Conservation (phyloP, 179 eudicot genomes). For the Beta corolliflora region DNA sequence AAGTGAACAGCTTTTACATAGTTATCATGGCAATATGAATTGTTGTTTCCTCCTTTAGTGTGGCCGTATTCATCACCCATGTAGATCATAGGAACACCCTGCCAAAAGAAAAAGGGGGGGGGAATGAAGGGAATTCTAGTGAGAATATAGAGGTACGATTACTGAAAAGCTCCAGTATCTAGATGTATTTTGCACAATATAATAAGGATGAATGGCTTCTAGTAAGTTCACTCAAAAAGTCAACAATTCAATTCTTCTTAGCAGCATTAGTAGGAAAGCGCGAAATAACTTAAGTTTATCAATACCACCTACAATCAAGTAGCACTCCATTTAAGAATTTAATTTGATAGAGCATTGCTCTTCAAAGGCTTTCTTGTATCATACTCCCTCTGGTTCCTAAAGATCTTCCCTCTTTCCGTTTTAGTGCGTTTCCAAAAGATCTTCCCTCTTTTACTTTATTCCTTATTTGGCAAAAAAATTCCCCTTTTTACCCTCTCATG, state of each 20-base stretch:
- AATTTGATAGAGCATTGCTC: not conserved
- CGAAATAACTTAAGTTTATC: not conserved
- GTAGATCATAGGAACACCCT: slow-evolving; percentile 98
- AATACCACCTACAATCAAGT: not conserved
- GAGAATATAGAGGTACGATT: not conserved
- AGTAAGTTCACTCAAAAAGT: not conserved
- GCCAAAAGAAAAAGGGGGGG: slow-evolving; percentile 20
- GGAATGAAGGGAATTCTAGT: not conserved
- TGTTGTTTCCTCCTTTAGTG: slow-evolving; percentile 98
- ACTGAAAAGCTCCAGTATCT: not conserved
- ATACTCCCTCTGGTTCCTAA: too few relatives aligned
- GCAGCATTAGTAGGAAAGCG: not conserved
- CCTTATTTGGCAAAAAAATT: too few relatives aligned
- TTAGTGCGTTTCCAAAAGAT: too few relatives aligned
- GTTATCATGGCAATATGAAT: slow-evolving; percentile 97
- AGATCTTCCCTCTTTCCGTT: too few relatives aligned
- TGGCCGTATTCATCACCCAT: slow-evolving; percentile 99
- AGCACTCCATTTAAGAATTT: not conserved
- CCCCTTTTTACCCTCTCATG: too few relatives aligned
- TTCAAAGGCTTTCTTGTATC: not conserved
- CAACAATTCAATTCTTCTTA: not conserved
- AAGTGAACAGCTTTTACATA: slow-evolving; percentile 39
- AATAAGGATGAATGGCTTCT: not conserved
- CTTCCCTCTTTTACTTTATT: too few relatives aligned
- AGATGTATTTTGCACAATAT: not conserved